Conservation (phyloP, 2,329 filamentous ascomycete species). For the Cladophialophora carrionii region DNA sequence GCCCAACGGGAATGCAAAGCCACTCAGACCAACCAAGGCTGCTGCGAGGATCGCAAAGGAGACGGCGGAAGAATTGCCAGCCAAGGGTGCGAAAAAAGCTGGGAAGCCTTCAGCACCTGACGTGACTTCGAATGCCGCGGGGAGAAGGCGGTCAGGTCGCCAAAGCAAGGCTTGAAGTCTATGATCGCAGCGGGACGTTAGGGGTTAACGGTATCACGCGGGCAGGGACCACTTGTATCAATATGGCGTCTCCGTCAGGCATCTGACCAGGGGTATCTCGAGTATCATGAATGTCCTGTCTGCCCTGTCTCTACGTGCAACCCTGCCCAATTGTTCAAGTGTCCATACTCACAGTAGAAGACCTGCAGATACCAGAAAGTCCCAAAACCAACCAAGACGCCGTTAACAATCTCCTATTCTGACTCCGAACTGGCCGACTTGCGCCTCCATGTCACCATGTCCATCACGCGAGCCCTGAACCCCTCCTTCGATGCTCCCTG, state of each 20-base stretch:
- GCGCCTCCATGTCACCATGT: conserved; percentile 4
- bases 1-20: conserved; percentile 10
- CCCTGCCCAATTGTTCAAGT: neutral
- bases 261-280: neutral
- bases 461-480: conserved; percentile 2
- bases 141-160: conserved; percentile 31
- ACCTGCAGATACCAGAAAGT: neutral
- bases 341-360: neutral
- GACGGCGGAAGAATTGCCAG: conserved; percentile 12
- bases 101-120: conserved; percentile 53
- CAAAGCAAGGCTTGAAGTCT: conserved; percentile 18
- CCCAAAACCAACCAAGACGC: neutral
- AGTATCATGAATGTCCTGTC: neutral
- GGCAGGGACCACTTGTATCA: neutral
- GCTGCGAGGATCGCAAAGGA: conserved; percentile 9
- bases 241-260: neutral
- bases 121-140: conserved; percentile 44
- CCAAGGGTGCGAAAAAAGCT: conserved; percentile 15
- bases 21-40: conserved; percentile 1
- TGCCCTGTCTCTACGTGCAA: neutral
- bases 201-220: neutral
- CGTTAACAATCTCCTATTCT: neutral
- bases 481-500: conserved; percentile 6
- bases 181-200: neutral
- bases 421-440: conserved; percentile 8